Base-by-base conservation (phyloP, 768 basidiomycete genomes). In the Leucogyrophana mollusca region DNA sequence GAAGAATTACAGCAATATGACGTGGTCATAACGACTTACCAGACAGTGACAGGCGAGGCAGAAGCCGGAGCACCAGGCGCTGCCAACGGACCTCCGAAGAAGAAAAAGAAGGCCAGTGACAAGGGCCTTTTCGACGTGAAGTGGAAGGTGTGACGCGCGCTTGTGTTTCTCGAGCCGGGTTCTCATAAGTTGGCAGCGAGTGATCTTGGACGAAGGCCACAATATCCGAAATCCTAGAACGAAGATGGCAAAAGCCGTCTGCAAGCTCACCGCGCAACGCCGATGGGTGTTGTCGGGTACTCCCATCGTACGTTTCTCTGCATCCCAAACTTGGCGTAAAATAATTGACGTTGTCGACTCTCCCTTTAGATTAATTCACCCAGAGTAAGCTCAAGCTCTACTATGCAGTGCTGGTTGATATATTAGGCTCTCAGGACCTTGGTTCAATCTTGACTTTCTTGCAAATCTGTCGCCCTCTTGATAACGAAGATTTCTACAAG, bases 161-260 rank as follows among this genome's bases (percentile, higher is more conserved):
- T 24, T 30, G 8, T 27, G 14, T 47, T n/a, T n/a, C n/a, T n/a
- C n/a, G n/a, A n/a, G n/a, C n/a, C n/a, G 8, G 3, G 16, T 43
- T 22, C 24, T 16, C n/a, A 5, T 6, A 1, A 47, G 11, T 7
- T 13, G 9, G 14, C 47, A 88, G 83, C 74, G 94, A 47, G 62
- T 94, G 34, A 80, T 95, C 17, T 70, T 94, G 4, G 94, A 96
- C 53, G 94, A 96, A 67, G 94, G 90, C 0, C 94, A 96, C 58
- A 83, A 60, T 20, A 85, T 96, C 51, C 82, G 91, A 42, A 96
- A 95, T 60, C 79, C 88, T 2, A 86, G 77, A 62, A 91, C 93
- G 0, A 90, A 93, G 70, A 90, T 88, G 79, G 76, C 89, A 8
- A 72, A 75, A 54, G 84, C 87, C 0, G 80, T 83, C 2, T 82